Evolutionary conservation across 768 basidiomycete genomes (phyloP).

Genomic region (Suillus subaureus): DNA sequence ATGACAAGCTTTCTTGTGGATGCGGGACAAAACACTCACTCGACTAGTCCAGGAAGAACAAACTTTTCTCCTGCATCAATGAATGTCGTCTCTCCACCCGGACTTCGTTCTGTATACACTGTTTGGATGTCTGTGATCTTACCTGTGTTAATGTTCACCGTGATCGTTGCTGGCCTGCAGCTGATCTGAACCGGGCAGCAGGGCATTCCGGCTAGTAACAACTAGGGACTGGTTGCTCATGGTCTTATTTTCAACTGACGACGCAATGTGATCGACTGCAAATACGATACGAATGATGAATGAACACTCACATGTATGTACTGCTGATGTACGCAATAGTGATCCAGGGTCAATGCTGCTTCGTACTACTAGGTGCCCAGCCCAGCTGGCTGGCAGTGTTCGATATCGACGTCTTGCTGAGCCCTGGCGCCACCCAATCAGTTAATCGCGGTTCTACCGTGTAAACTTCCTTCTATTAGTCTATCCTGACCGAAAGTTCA

Average conservation of each 20-base stretch:
- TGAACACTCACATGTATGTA: background rate
- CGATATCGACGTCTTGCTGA: background rate
- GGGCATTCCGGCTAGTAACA: conserved; percentile 54
- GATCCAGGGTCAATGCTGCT: background rate
- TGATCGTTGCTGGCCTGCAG: conserved; percentile 69
- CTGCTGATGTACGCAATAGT: background rate
- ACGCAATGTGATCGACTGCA: background rate
- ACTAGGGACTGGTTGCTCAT: conserved; percentile 29
- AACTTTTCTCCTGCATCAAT: conserved; percentile 55
- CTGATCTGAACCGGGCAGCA: conserved; percentile 52
- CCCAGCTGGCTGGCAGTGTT: background rate
- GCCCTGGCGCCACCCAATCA: background rate
- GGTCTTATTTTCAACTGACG: background rate
- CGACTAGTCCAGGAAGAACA: conserved; percentile 79
- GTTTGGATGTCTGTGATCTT: conserved; percentile 56
- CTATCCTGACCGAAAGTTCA: background rate
- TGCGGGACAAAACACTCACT: conserved; percentile 44
- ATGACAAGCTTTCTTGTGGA: background rate
- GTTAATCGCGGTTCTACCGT: background rate
- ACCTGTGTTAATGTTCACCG: conserved; percentile 58
- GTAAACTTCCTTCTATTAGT: background rate
- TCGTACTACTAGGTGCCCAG: background rate
- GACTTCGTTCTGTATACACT: conserved; percentile 25
- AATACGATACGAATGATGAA: too few relatives aligned
- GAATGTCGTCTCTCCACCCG: conserved; percentile 29